Evolutionary conservation across 2,329 filamentous ascomycete species (phyloP), one percentile per base, ranked within the genome.

Genomic region (Monosporascus sp.): DNA sequence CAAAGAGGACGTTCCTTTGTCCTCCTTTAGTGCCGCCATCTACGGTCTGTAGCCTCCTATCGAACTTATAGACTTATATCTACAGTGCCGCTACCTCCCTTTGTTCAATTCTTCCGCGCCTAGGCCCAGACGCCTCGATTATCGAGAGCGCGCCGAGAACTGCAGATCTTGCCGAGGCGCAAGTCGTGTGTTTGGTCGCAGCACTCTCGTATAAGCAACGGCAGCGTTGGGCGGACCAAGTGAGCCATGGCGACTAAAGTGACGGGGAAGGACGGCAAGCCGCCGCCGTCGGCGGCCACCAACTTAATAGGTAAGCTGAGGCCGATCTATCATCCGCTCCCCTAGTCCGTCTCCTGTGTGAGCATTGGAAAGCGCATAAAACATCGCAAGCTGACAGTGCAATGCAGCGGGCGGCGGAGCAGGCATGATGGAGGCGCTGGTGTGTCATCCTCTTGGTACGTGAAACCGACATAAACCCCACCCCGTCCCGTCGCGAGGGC

Each of bases 351-450:
- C 40, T 51, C 38, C 2, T 35, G 31, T 35, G 31, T 5, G 31
- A 35, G 11, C 9, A 5, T 35, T 35, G 31, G 31, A 35, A 14
- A 14, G 31, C 31, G 31, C 11, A 9, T 35, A 5, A 35, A 31
- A 35, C 5, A 14, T 35, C 4, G 31, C 31, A 14, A 35, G 58
- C 64, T 67, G 55, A 66, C 55, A 28, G 31, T 24, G 3, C 11
- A 22, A 17, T 41, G 15, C 45, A 96, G 94, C 94, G 70, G 94
- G 94, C 70, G 94, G 94, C 70, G 91, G 91, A 73, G 94, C 94
- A 64, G 94, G 94, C 68, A 97, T 97, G 93, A 97, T 97, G 92
- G 94, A 99, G 76, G 94, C 94, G 48, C 85, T 99, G 58, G 91
- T 79, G 51, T 99, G 94, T 73, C 94, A 99, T 78, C 94, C 94